Percentiles rank a stretch among this genome's conserved stretches.
phyloP scores from a whole-genome alignment of 441 rosid species.

The Populus hybrid region DNA sequence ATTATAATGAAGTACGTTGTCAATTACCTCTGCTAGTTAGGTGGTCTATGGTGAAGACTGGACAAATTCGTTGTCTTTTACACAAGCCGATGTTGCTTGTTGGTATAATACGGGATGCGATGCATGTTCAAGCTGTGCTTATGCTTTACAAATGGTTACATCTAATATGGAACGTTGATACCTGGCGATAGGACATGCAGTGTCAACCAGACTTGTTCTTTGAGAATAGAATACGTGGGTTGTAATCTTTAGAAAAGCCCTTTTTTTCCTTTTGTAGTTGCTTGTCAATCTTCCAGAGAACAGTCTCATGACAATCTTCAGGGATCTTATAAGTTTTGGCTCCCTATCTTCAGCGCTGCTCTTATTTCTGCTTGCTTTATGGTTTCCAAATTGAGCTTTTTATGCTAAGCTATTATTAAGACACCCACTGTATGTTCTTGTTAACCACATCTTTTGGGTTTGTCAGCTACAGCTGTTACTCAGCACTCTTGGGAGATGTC shows the following conservation, averaged over 20 bases:
- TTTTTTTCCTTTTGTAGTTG: not conserved
- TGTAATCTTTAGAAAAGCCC: not conserved
- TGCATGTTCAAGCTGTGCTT: not conserved
- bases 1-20: not conserved
- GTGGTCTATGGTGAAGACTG: not conserved
- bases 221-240: not conserved
- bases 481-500: conserved; percentile 60
- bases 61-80: not conserved
- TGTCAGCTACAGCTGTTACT: conserved; percentile 52
- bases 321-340: not conserved
- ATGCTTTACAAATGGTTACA: not conserved
- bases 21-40: not conserved
- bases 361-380: conserved; percentile 6
- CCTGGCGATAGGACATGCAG: not conserved
- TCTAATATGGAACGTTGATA: not conserved
- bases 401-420: not conserved
- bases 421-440: not conserved
- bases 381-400: not conserved
- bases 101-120: not conserved
- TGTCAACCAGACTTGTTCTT: not conserved
- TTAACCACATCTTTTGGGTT: conserved; percentile 11
- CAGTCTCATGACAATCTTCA: not conserved
- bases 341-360: not conserved
- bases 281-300: not conserved
- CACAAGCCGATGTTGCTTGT: not conserved